A percentile compares a stretch with the other conserved stretches of the same genome.
Evolutionary conservation across 805 yeast genomes (phyloP).

Genomic region (Candida jianshihensis): DNA sequence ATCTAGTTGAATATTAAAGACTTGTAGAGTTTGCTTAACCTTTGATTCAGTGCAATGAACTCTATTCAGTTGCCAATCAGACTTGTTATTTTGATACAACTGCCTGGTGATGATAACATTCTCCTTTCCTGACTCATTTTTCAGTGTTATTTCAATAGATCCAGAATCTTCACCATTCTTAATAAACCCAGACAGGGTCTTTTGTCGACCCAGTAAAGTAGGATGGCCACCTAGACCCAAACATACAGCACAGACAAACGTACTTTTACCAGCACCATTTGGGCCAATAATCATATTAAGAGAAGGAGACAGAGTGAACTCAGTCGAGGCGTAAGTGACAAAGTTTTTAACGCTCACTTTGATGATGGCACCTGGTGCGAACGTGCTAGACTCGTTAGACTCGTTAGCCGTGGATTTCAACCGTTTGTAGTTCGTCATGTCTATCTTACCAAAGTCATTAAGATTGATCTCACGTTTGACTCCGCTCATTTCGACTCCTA

Average conservation of each 20-base stretch:
- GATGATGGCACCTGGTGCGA: slow-evolving; percentile 42
- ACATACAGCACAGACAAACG: slow-evolving; percentile 89
- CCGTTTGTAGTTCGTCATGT: no score
- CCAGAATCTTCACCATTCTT: slow-evolving; percentile 48
- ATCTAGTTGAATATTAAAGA: slow-evolving; percentile 74
- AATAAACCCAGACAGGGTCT: slow-evolving; percentile 56
- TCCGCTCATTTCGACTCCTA: not conserved
- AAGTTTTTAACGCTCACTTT: slow-evolving; percentile 54
- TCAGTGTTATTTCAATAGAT: slow-evolving; percentile 30
- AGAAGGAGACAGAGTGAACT: slow-evolving; percentile 72
- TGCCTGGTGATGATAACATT: slow-evolving; percentile 35
- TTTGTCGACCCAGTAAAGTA: slow-evolving; percentile 64
- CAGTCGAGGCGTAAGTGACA: slow-evolving; percentile 63
- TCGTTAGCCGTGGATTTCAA: no score
- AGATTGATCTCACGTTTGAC: slow-evolving; percentile 5
- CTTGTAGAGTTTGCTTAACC: slow-evolving; percentile 38
- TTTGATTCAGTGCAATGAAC: slow-evolving; percentile 31
- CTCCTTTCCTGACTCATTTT: slow-evolving; percentile 29
- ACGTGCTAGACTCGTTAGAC: slow-evolving; percentile 21
- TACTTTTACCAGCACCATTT: slow-evolving; percentile 92
- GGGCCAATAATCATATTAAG: slow-evolving; percentile 93
- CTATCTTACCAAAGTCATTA: slow-evolving; percentile 10
- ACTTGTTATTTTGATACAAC: slow-evolving; percentile 29
- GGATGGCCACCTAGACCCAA: slow-evolving; percentile 80
- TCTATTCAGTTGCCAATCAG: slow-evolving; percentile 48